A percentile compares a stretch with the other conserved stretches of the same genome.
phyloP scores from a whole-genome alignment of 768 basidiomycete species.

The Gymnopilus junonius region DNA sequence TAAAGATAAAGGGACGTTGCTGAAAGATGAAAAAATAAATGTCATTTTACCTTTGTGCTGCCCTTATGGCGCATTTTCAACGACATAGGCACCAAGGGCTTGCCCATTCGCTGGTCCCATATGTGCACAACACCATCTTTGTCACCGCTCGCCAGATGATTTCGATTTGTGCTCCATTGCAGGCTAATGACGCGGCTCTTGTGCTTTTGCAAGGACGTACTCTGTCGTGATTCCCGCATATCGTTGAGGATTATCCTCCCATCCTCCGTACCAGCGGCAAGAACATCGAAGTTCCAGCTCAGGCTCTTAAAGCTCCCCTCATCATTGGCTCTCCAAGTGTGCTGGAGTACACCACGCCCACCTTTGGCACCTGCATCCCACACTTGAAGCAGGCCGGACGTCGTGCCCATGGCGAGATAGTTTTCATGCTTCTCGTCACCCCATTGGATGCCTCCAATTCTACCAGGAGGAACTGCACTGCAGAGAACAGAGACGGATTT shows the following conservation, averaged over 20 bases:
- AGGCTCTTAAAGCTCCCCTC: conserved; percentile 34
- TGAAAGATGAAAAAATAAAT: conserved; percentile 11
- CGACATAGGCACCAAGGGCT: conserved; percentile 65
- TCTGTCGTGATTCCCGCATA: conserved; percentile 44
- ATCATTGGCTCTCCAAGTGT: conserved; percentile 44
- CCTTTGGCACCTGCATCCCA: conserved; percentile 48
- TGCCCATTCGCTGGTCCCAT: conserved; percentile 69
- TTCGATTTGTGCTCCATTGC: conserved; percentile 76
- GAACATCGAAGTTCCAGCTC: conserved; percentile 62
- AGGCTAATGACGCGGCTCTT: conserved; percentile 61
- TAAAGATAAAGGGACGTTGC: neutral
- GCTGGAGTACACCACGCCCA: conserved; percentile 30
- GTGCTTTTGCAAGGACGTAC: conserved; percentile 55
- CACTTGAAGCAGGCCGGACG: conserved; percentile 51
- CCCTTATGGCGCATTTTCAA: conserved; percentile 64
- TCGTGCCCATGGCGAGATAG: conserved; percentile 57
- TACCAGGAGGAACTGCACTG: conserved; percentile 33
- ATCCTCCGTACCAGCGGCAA: conserved; percentile 66
- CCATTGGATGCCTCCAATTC: conserved; percentile 57
- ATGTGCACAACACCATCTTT: conserved; percentile 86
- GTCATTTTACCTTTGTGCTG: conserved; percentile 49
- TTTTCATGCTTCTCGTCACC: conserved; percentile 42
- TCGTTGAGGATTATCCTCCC: conserved; percentile 72
- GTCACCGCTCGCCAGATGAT: conserved; percentile 83
- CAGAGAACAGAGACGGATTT: conserved; percentile 57